phyloP scores from a whole-genome alignment of 306 rosid genomes.

The Canavalia ensiformis region DNA sequence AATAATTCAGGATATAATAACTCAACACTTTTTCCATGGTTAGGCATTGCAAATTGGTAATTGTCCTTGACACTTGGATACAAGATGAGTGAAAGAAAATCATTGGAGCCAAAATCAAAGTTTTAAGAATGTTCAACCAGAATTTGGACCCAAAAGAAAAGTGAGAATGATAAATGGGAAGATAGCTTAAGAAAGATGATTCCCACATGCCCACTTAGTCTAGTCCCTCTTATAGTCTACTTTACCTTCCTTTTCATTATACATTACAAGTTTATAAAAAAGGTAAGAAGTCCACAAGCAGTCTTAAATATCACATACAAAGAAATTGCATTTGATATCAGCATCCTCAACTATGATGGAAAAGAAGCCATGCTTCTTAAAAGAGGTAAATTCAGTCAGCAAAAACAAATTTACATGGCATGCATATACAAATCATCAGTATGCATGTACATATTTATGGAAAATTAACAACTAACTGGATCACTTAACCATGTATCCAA shows the following conservation, averaged over 20 bases:
- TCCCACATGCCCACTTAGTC: neutral
- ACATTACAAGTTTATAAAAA: neutral
- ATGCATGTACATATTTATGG: neutral
- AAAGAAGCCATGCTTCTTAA: constrained; percentile 15
- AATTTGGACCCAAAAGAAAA: constrained; percentile 33
- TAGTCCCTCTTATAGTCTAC: neutral
- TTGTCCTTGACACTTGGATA: constrained; percentile 25
- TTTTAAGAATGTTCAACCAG: neutral
- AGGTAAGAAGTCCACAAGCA: neutral
- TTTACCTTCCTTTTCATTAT: constrained; percentile 10
- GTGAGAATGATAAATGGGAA: constrained; percentile 19
- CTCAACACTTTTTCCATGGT: neutral
- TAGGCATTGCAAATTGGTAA: constrained; percentile 1
- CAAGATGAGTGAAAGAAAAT: constrained; percentile 26
- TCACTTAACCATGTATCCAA: neutral
- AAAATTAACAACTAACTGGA: neutral
- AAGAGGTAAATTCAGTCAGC: neutral
- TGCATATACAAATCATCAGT: neutral
- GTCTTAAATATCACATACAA: constrained; percentile 15
- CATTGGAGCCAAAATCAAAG: constrained; percentile 22
- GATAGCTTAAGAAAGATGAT: constrained; percentile 6
- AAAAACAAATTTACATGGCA: constrained; percentile 8
- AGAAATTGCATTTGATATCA: constrained; percentile 3
- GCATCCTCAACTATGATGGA: neutral
- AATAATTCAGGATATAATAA: constrained; percentile 38